Percentiles rank a stretch among this genome's conserved stretches.
These are phyloP conservation scores for Lichenothelia convexa DNA, from an alignment of 495 filamentous ascomycete genomes.

Conservation along the genomic window DNA sequence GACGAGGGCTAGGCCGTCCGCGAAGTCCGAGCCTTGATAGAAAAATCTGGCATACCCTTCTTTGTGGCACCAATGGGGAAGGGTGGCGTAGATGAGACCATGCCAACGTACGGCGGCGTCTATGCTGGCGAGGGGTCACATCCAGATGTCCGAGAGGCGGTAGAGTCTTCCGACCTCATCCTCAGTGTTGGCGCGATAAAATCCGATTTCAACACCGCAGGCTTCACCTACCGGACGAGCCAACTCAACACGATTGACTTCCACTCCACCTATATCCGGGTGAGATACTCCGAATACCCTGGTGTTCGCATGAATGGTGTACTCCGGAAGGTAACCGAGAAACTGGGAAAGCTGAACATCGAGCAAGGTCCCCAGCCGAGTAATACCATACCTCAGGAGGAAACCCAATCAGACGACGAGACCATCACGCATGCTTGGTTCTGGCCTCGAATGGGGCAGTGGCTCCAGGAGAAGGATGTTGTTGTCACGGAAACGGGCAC, in stretches of 20 bases:
- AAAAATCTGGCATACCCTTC: constrained; percentile 57
- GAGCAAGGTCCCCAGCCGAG: constrained; percentile 22
- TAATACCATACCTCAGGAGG: constrained; percentile 39
- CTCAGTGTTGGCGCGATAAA: constrained; percentile 68
- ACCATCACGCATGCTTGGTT: constrained; percentile 71
- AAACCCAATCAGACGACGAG: constrained; percentile 26
- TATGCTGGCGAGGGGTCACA: constrained; percentile 71
- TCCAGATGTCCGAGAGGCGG: constrained; percentile 45
- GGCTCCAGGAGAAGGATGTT: constrained; percentile 56
- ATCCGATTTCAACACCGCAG: constrained; percentile 82
- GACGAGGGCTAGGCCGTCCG: too few relatives aligned
- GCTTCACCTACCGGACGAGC: constrained; percentile 71
- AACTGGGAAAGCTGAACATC: constrained; percentile 34
- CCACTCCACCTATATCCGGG: constrained; percentile 56
- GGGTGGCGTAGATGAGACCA: constrained; percentile 63
- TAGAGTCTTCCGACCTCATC: constrained; percentile 70
- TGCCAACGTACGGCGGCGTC: constrained; percentile 63
- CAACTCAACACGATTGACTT: constrained; percentile 78
- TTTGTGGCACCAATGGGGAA: constrained; percentile 93
- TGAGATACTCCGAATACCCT: constrained; percentile 45
- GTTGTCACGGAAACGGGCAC: constrained; percentile 83
- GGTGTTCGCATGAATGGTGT: constrained; percentile 73
- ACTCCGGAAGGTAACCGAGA: constrained; percentile 50
- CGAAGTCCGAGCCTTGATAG: constrained; percentile 58
- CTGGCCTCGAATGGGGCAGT: constrained; percentile 67